Conservation (phyloP, 2,329 filamentous ascomycete species). For the Cadophora sp. region DNA sequence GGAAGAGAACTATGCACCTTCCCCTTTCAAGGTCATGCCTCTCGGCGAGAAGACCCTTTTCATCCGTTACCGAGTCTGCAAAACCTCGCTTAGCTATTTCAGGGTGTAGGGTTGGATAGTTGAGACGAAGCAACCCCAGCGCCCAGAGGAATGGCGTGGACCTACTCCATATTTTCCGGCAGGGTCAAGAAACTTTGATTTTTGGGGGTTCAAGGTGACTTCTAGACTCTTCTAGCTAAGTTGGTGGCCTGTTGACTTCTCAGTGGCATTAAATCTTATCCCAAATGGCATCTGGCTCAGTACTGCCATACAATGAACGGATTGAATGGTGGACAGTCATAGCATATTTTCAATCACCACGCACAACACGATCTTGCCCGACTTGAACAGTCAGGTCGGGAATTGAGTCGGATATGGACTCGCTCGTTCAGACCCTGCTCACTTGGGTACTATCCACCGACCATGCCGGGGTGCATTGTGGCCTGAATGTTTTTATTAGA, state of each 20-base stretch:
- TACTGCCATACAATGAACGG: background rate
- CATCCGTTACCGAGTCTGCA: background rate
- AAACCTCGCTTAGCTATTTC: slow-evolving; percentile 2
- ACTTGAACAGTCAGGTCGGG: background rate
- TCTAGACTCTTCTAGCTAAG: background rate
- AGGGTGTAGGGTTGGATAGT: background rate
- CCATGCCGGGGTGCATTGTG: background rate
- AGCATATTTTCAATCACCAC: background rate
- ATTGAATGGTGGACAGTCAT: background rate
- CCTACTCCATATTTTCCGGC: background rate
- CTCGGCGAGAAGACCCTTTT: background rate
- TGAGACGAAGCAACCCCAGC: slow-evolving; percentile 6
- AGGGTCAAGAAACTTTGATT: background rate
- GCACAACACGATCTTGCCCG: background rate
- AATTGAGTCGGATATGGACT: background rate
- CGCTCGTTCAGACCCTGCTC: background rate
- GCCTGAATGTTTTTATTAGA: background rate
- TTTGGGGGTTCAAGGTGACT: background rate
- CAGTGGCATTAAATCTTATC: background rate
- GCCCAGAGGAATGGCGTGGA: background rate
- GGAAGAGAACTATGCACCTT: background rate
- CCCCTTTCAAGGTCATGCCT: background rate
- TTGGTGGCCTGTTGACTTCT: background rate
- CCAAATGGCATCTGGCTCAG: background rate
- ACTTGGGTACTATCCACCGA: background rate